Percentiles rank a stretch among this genome's conserved stretches.
These are phyloP conservation scores for Fragaria ananassa DNA, from an alignment of 306 rosid species.

Conservation along the genomic window DNA sequence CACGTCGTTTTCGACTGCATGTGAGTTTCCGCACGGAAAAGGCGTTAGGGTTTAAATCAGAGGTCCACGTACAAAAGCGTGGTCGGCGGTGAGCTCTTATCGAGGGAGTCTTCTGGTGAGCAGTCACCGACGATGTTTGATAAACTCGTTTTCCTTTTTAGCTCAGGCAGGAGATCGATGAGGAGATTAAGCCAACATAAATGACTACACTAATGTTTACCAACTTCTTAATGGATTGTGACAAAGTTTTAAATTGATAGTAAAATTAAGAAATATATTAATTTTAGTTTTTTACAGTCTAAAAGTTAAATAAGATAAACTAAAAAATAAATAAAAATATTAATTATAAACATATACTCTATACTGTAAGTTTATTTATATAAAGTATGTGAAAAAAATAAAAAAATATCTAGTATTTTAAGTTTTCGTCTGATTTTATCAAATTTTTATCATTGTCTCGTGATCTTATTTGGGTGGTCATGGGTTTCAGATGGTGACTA, in stretches of 20 bases:
- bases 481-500: not conserved
- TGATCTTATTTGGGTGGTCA: not conserved
- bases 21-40: not conserved
- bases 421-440: too few species aligned
- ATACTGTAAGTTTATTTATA: too few species aligned
- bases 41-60: not conserved
- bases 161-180: not conserved
- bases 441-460: not conserved
- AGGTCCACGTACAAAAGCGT: not conserved
- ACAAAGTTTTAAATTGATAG: too few species aligned
- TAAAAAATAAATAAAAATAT: too few species aligned
- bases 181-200: not conserved
- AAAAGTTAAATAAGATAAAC: too few species aligned
- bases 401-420: too few species aligned
- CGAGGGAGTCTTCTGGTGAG: not conserved
- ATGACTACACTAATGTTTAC: not conserved
- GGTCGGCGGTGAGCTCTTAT: not conserved
- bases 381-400: too few species aligned
- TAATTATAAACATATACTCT: too few species aligned
- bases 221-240: not conserved
- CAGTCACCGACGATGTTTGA: not conserved
- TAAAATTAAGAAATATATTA: too few species aligned
- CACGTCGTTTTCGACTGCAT: constrained; percentile 1
- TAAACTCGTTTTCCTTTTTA: too few species aligned
- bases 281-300: too few species aligned